Evolutionary conservation across 2,329 filamentous ascomycete genomes (phyloP).

Genomic region (Aspergillus sp.): DNA sequence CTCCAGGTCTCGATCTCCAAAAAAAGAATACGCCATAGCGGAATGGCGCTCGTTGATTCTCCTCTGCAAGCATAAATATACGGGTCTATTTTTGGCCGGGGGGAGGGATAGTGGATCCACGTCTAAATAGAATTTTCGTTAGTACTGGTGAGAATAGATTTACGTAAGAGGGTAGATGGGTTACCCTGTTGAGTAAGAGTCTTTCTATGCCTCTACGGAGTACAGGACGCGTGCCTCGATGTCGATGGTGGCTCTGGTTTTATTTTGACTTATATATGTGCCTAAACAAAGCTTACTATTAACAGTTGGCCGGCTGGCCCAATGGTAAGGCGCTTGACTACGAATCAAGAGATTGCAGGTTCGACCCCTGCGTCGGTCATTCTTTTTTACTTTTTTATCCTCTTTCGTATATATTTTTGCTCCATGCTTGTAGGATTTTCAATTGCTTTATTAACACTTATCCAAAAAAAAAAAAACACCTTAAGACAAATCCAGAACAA

Average conservation of each 20-base stretch:
- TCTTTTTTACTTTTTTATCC: constrained; percentile 1
- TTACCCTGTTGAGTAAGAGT: too few species aligned
- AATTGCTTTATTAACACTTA: not conserved
- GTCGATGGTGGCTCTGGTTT: not conserved
- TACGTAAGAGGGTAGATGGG: too few species aligned
- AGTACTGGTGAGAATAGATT: too few species aligned
- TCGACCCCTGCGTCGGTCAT: constrained; percentile 2
- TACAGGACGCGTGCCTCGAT: too few species aligned
- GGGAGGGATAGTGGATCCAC: too few species aligned
- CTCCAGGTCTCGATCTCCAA: too few species aligned
- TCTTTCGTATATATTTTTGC: not conserved
- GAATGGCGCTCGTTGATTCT: too few species aligned
- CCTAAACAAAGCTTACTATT: rapidly evolving
- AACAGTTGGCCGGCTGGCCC: constrained; percentile 7
- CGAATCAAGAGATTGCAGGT: constrained; percentile 2
- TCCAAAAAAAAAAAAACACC: not conserved
- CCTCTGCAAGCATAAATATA: too few species aligned
- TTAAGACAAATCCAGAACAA: constrained; percentile 40
- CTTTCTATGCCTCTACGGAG: too few species aligned
- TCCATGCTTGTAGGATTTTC: not conserved
- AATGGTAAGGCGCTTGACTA: constrained; percentile 2
- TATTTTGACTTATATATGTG: not conserved
- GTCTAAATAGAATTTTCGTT: too few species aligned
- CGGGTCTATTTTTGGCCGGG: too few species aligned
- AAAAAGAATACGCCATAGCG: too few species aligned